Evolutionary conservation across 768 basidiomycete genomes (phyloP), one percentile per base, ranked within the genome.

Genomic region (Lentinula sp.): DNA sequence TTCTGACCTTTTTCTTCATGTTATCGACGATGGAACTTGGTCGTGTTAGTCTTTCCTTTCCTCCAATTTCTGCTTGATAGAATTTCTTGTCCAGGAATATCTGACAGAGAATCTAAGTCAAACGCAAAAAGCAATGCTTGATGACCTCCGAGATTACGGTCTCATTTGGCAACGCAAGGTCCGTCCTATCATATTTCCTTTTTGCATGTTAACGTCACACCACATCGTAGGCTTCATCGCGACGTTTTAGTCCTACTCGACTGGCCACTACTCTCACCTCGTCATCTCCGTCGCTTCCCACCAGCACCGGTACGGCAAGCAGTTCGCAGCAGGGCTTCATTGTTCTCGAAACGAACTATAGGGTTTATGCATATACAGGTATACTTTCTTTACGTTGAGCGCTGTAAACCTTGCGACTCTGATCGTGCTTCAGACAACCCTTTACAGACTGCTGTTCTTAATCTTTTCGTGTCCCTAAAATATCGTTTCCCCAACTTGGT

Each of bases 281-380:
- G 15, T 93, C 92, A 55, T 87, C 90, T 23, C 89, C 92, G 32
- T 86, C 88, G 5, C 78, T 92, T 68, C 88, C 88, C 62, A 85
- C 84, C 57, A 82, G 83, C 46, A 77, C 78, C 57, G 78, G 84
- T 10, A 80, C 80, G 34, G 78, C 79, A 52, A 83, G 82, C 49
- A 81, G 82, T 35, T 79, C 86, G 65, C 74, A 80, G 69, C 86
- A 96, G 71, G 93, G 95, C 13, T 98, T 97, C 77, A 89, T 98
- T 66, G 87, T 98, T 65, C 81, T 99, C 46, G 97, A 99, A 77
- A 98, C 97, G 18, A 98, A 99, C 76, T 98, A 98, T 77, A 89
- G 95, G 65, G 76, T 99, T 64, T 99, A 98, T 71, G 97, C 97
- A 4, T 99, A 99, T 73, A 99, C 97, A 39, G 89, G 95, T 95